phyloP scores from a whole-genome alignment of 768 basidiomycete species.

The Lactarius sp. region DNA sequence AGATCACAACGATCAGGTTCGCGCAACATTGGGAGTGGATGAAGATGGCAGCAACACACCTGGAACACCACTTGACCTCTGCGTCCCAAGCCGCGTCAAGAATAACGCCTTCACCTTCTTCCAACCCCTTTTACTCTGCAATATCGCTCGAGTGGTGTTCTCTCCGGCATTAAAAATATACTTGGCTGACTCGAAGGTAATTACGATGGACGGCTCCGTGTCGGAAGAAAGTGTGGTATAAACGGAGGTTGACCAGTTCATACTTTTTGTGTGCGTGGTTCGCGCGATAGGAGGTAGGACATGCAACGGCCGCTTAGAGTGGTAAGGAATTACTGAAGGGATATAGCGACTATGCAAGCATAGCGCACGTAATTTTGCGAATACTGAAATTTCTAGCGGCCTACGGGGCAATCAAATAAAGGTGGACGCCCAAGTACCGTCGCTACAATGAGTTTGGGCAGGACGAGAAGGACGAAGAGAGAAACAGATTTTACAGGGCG shows the following conservation, averaged over 20 bases:
- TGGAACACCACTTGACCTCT: constrained; percentile 65
- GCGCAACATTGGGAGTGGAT: neutral
- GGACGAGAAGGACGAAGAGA: neutral
- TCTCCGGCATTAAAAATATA: constrained; percentile 90
- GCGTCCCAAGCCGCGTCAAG: constrained; percentile 58
- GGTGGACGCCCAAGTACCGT: neutral
- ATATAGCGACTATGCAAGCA: constrained; percentile 25
- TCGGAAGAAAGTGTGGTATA: constrained; percentile 61
- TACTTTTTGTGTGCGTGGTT: constrained; percentile 21
- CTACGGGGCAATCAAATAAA: neutral
- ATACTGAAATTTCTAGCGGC: constrained; percentile 13
- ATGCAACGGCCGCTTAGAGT: constrained; percentile 8
- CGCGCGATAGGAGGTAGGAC: neutral
- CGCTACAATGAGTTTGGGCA: neutral
- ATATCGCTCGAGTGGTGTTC: constrained; percentile 67
- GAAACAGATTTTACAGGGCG: neutral
- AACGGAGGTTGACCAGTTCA: constrained; percentile 63
- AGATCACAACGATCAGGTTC: neutral
- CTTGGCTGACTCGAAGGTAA: constrained; percentile 72
- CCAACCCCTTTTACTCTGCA: constrained; percentile 63
- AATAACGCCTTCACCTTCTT: constrained; percentile 67
- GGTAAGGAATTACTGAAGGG: constrained; percentile 1
- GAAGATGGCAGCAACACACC: constrained; percentile 43
- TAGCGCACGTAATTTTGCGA: constrained; percentile 26
- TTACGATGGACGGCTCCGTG: constrained; percentile 71